Evolutionary conservation across 352 stramenopile genomes (phyloP).

Genomic region (Lagenidium sp.): DNA sequence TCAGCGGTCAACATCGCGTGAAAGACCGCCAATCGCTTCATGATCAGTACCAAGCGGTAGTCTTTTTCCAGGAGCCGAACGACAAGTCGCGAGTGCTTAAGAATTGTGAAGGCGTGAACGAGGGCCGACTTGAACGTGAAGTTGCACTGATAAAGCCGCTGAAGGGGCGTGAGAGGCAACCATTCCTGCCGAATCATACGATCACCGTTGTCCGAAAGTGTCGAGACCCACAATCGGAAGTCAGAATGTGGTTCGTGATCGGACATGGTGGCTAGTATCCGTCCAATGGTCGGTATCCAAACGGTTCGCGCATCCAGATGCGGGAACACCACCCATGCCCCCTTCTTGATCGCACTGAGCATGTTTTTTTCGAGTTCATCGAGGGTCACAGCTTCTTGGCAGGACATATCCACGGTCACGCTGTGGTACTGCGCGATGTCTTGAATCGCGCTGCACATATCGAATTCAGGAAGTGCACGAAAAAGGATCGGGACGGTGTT

Average conservation of each 20-base stretch:
- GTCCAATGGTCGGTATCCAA: conserved; percentile 15
- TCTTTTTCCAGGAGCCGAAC: background rate
- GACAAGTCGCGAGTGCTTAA: background rate
- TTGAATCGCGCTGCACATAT: conserved; percentile 8
- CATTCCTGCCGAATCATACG: background rate
- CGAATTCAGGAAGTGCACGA: conserved; percentile 11
- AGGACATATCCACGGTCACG: conserved; percentile 20
- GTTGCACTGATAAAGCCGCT: background rate
- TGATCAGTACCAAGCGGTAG: background rate
- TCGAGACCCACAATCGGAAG: conserved; percentile 55
- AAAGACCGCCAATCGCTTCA: background rate
- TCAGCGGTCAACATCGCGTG: background rate
- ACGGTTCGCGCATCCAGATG: conserved; percentile 18
- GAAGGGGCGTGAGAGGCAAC: background rate
- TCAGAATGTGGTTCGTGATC: conserved; percentile 29
- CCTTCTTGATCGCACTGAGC: conserved; percentile 29
- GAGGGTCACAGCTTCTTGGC: conserved; percentile 5
- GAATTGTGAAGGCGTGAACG: too few relatives aligned
- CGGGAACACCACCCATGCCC: conserved; percentile 41
- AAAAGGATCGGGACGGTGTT: conserved; percentile 15
- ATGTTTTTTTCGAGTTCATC: conserved; percentile 24
- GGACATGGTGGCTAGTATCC: conserved; percentile 22
- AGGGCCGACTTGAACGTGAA: too few relatives aligned
- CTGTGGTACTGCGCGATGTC: conserved; percentile 5
- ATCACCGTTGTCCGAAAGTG: background rate